phyloP scores from a whole-genome alignment of 305 asterid species.

The Lippia alba region DNA sequence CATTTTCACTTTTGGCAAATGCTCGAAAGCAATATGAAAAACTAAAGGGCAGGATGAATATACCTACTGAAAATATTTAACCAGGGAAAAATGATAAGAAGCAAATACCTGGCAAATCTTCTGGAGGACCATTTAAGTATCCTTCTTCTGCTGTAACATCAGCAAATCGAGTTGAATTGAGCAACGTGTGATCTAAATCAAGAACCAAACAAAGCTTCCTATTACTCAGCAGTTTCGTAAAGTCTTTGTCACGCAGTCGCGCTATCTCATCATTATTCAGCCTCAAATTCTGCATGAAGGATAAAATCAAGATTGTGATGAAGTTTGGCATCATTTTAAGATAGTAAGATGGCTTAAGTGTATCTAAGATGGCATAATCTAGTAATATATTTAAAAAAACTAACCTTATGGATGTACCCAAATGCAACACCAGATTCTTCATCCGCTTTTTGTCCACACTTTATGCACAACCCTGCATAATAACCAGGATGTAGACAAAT shows the following conservation, averaged over 20 bases:
- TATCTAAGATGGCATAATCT: background rate
- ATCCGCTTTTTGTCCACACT: conserved; percentile 74
- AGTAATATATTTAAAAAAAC: background rate
- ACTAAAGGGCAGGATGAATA: background rate
- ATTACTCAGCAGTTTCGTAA: conserved; percentile 59
- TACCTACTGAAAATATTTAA: background rate
- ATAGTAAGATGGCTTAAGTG: background rate
- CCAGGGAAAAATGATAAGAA: conserved; percentile 24
- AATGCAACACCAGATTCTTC: conserved; percentile 79
- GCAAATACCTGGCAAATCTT: conserved; percentile 68
- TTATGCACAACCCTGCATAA: conserved; percentile 86
- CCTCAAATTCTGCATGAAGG: conserved; percentile 73
- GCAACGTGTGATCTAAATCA: conserved; percentile 94
- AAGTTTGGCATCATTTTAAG: conserved; percentile 20
- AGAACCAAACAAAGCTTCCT: conserved; percentile 84
- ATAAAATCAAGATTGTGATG: background rate
- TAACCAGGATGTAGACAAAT: conserved; percentile 83
- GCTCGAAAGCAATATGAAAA: background rate
- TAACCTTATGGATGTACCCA: conserved; percentile 65
- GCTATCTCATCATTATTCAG: conserved; percentile 72
- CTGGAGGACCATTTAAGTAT: conserved; percentile 56
- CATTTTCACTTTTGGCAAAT: background rate
- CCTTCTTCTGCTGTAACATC: conserved; percentile 69
- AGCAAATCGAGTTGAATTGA: conserved; percentile 69
- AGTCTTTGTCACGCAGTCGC: conserved; percentile 78